Evolutionary conservation across 768 basidiomycete genomes (phyloP).

Genomic region (Calocybe cyanea): DNA sequence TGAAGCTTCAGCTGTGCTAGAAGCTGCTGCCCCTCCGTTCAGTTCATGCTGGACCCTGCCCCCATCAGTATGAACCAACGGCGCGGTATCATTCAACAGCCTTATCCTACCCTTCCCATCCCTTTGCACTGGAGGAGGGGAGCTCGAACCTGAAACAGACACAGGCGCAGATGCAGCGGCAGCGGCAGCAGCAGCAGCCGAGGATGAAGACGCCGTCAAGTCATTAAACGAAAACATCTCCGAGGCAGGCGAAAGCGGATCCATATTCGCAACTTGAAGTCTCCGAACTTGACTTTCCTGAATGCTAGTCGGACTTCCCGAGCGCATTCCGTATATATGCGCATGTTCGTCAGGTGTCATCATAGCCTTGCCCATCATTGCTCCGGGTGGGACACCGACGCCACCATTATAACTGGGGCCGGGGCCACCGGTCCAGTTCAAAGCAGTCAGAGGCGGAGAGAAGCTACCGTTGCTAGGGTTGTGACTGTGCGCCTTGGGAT

Average conservation of each 20-base stretch:
- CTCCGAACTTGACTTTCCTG: conserved; percentile 30
- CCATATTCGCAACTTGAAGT: conserved; percentile 37
- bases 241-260: conserved; percentile 10
- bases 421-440: conserved; percentile 11
- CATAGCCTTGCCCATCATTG: conserved; percentile 9
- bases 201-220: conserved; percentile 10
- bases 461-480: conserved; percentile 17
- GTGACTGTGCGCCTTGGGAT: conserved; percentile 13
- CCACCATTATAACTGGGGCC: conserved; percentile 18
- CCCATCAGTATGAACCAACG: conserved; percentile 38
- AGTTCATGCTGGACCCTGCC: conserved; percentile 25
- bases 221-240: conserved; percentile 5
- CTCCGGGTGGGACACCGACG: conserved; percentile 10
- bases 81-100: conserved; percentile 26
- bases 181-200: conserved; percentile 13
- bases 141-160: too few species aligned
- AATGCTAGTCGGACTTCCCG: conserved; percentile 40
- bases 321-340: conserved; percentile 19
- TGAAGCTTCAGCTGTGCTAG: not conserved
- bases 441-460: conserved; percentile 11
- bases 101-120: conserved; percentile 20
- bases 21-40: not conserved
- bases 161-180: not conserved
- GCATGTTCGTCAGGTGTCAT: conserved; percentile 10
- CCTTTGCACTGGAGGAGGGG: too few species aligned